These are phyloP conservation scores for Albifimbria verrucaria DNA, from an alignment of 2,329 filamentous ascomycete species.

Conservation along the genomic window DNA sequence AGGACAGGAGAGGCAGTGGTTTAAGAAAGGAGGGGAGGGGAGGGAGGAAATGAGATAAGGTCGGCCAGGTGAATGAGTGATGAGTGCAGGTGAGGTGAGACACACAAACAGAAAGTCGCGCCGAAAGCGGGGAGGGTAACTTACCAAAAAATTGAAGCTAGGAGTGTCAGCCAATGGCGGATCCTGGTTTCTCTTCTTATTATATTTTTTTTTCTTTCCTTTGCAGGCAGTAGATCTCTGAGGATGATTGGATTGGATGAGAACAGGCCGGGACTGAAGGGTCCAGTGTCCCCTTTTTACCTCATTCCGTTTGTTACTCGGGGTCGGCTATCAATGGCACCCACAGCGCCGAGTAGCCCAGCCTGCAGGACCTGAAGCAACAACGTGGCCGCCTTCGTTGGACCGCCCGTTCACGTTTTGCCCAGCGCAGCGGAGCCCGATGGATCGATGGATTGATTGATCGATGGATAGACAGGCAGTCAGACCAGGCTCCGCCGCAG, in stretches of 20 bases:
- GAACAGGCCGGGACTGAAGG: not conserved
- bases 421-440: not conserved
- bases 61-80: too few species aligned
- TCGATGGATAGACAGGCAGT: too few species aligned
- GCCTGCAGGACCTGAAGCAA: not conserved
- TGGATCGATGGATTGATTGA: not conserved
- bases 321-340: not conserved
- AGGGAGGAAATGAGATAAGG: slow-evolving; percentile 15
- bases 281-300: not conserved
- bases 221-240: too few species aligned
- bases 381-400: not conserved
- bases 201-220: not conserved
- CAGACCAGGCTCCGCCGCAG: not conserved
- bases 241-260: not conserved
- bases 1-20: slow-evolving; percentile 14
- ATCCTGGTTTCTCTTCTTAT: too few species aligned
- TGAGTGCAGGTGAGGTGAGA: slow-evolving; percentile 9
- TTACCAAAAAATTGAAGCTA: slow-evolving; percentile 3
- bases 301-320: not conserved
- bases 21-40: slow-evolving; percentile 15
- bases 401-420: not conserved
- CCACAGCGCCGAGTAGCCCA: not conserved
- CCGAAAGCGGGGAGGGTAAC: slow-evolving; percentile 32
- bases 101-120: slow-evolving; percentile 18
- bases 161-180: not conserved